These are phyloP conservation scores for Agrostemma githago DNA, from an alignment of 148 eudicot species.

Conservation along the genomic window DNA sequence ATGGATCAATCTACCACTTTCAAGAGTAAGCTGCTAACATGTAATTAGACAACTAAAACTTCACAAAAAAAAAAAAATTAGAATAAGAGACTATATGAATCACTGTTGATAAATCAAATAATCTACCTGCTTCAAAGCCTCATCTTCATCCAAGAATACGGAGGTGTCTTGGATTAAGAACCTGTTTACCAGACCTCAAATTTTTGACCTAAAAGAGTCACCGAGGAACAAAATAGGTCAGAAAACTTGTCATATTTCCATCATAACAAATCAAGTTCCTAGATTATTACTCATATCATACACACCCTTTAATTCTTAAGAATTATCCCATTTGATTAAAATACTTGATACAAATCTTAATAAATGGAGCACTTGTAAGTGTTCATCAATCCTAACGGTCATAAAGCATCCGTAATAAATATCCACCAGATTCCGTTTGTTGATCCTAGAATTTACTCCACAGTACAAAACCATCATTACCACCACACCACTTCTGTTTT, in stretches of 20 bases:
- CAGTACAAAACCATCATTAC: too few species aligned
- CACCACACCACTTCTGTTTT: too few species aligned
- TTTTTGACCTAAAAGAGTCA: conserved; percentile 36
- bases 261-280: background rate
- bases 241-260: background rate
- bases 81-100: background rate
- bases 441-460: too few species aligned
- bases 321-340: too few species aligned
- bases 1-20: background rate
- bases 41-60: background rate
- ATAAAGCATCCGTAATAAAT: too few species aligned
- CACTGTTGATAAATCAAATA: background rate
- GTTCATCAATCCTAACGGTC: too few species aligned
- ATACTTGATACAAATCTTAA: too few species aligned
- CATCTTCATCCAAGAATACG: conserved; percentile 58
- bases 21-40: background rate
- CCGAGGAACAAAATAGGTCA: conserved; percentile 13
- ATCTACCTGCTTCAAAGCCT: conserved; percentile 61
- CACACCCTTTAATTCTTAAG: too few species aligned
- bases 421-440: too few species aligned
- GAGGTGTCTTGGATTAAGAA: conserved; percentile 32
- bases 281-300: too few species aligned
- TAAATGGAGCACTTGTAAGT: too few species aligned
- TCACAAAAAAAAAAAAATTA: background rate
- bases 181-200: conserved; percentile 38